These are phyloP conservation scores for Malus hybrid DNA, from an alignment of 331 rosid species.

Conservation along the genomic window DNA sequence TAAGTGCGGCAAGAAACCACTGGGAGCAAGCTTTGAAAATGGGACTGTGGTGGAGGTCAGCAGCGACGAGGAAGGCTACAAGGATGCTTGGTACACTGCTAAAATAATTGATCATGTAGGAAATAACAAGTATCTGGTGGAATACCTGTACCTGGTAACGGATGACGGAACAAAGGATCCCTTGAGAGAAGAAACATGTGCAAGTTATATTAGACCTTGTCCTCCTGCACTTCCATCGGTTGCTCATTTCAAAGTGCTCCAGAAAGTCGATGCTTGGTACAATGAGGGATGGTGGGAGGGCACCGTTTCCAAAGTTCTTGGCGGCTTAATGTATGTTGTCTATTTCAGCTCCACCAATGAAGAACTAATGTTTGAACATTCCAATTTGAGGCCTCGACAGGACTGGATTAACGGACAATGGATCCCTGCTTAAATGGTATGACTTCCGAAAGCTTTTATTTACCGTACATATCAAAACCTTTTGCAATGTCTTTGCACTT, in stretches of 20 bases:
- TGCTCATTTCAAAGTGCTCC: conserved; percentile 12
- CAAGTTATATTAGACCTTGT: conserved; percentile 32
- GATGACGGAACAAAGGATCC: conserved; percentile 23
- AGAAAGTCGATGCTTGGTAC: conserved; percentile 48
- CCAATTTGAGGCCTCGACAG: conserved; percentile 38
- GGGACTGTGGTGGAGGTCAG: conserved; percentile 35
- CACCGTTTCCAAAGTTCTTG: conserved; percentile 17
- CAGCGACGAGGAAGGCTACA: conserved; percentile 32
- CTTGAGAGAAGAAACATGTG: conserved; percentile 28
- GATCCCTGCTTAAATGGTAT: conserved; percentile 34
- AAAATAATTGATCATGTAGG: conserved; percentile 18
- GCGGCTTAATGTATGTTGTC: conserved; percentile 19
- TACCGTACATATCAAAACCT: background rate
- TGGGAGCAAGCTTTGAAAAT: conserved; percentile 6
- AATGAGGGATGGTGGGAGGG: conserved; percentile 66
- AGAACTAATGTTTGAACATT: conserved; percentile 14
- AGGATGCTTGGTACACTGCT: conserved; percentile 42
- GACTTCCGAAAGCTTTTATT: background rate
- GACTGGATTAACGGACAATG: conserved; percentile 41
- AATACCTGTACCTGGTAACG: conserved; percentile 24
- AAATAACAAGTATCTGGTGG: conserved; percentile 29
- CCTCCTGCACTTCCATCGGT: conserved; percentile 30
- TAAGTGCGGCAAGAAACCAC: conserved; percentile 9
- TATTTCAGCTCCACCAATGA: conserved; percentile 28
- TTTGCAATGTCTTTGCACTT: background rate